These are phyloP conservation scores for Trichoderma arundinaceum DNA, from an alignment of 2,329 filamentous ascomycete genomes.

Conservation along the genomic window DNA sequence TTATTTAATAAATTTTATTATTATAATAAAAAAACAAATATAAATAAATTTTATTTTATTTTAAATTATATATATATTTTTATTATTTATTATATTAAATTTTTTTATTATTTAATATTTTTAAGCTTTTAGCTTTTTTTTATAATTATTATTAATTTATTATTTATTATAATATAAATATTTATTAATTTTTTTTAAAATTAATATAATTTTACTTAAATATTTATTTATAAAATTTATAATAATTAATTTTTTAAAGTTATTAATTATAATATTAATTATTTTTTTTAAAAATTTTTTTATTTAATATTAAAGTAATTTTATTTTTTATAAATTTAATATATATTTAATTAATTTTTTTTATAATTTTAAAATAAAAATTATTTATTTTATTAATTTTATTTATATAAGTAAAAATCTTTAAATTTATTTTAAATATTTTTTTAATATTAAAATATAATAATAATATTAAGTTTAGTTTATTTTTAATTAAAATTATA, in stretches of 20 bases:
- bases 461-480: too few species aligned
- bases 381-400: neutral
- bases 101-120: neutral
- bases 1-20: neutral
- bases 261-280: neutral
- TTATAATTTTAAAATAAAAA: neutral
- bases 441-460: too few species aligned
- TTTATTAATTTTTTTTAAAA: too few species aligned
- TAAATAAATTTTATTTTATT: too few species aligned
- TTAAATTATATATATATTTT: neutral
- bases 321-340: neutral
- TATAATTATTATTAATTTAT: neutral
- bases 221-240: too few species aligned
- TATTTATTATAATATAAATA: too few species aligned
- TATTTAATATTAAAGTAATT: too few species aligned
- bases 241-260: neutral
- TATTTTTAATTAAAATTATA: too few species aligned
- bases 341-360: neutral
- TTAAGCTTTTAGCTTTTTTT: too few species aligned
- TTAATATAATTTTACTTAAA: too few species aligned
- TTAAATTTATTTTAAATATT: too few species aligned
- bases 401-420: neutral
- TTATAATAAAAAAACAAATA: neutral
- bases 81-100: neutral
- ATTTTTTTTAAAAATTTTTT: neutral